Percentiles rank a stretch among this genome's conserved stretches.
Evolutionary conservation across 2,329 filamentous ascomycete species (phyloP).

Genomic region (Botrytis tulipae): DNA sequence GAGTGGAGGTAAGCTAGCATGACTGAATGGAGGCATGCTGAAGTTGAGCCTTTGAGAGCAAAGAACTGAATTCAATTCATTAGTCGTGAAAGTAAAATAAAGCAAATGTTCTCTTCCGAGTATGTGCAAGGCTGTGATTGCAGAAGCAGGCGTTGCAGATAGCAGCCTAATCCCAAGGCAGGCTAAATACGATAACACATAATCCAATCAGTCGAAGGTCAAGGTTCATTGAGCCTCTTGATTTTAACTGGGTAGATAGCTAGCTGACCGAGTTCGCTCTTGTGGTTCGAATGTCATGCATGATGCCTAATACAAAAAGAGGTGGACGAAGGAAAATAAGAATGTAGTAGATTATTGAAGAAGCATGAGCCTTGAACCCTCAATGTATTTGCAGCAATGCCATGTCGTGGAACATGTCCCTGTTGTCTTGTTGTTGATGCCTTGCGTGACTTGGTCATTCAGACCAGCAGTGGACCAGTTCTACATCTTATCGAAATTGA

Average conservation of each 20-base stretch:
- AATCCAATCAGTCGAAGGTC: neutral
- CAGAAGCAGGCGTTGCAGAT: neutral
- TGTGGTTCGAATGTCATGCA: neutral
- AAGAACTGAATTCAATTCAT: neutral
- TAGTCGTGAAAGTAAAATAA: neutral
- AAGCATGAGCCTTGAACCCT: neutral
- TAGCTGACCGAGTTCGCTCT: neutral
- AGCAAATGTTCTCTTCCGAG: neutral
- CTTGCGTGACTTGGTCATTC: neutral
- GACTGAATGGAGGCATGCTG: neutral
- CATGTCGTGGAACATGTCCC: neutral
- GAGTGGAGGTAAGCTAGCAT: neutral
- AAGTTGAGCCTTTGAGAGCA: neutral
- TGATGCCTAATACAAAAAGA: accelerated
- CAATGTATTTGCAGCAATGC: neutral
- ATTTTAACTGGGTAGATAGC: neutral
- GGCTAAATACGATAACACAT: neutral
- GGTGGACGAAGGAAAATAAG: neutral
- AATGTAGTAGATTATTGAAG: neutral
- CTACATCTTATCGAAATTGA: too few species aligned
- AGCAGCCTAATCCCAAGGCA: neutral
- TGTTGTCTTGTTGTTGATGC: neutral
- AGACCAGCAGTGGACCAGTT: neutral
- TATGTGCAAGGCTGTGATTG: neutral
- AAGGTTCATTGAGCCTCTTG: neutral